These are phyloP conservation scores for Pinus albicaulis DNA, from an alignment of 75 land plant species.

Conservation along the genomic window DNA sequence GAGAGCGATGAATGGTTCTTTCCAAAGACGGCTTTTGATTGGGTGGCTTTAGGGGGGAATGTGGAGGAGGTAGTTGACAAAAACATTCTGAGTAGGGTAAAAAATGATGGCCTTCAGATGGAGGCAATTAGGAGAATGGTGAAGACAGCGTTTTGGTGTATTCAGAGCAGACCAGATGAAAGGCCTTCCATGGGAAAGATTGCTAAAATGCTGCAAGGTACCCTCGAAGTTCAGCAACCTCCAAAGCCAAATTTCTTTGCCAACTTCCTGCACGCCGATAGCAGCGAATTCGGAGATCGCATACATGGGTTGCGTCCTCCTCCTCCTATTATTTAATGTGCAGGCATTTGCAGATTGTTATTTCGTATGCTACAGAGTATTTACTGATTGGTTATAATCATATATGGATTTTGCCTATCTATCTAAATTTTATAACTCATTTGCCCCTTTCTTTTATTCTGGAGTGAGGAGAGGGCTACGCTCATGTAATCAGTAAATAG, in stretches of 20 bases:
- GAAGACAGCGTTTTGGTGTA: constrained; percentile 74
- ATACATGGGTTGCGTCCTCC: no score
- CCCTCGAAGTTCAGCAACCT: constrained; percentile 42
- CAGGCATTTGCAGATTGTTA: no score
- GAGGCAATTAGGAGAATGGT: constrained; percentile 52
- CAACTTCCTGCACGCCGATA: no score
- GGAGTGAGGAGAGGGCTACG: no score
- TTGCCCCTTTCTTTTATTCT: no score
- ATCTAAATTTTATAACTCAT: no score
- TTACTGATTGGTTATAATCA: no score
- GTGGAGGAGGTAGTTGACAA: constrained; percentile 49
- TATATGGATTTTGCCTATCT: no score
- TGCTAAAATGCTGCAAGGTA: constrained; percentile 81
- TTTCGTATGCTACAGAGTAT: no score
- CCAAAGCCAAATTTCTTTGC: background rate
- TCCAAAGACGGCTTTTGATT: constrained; percentile 52
- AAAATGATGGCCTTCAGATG: constrained; percentile 15
- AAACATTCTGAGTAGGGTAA: constrained; percentile 8
- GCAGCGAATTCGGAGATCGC: no score
- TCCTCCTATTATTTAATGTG: no score
- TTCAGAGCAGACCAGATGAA: constrained; percentile 54
- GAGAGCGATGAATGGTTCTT: constrained; percentile 52
- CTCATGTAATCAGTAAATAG: no score
- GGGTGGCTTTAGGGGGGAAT: constrained; percentile 40
- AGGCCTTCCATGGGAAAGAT: constrained; percentile 81